Percentiles rank a stretch among this genome's conserved stretches.
phyloP scores from a whole-genome alignment of 176 grass and related monocot species.

The Saccharum spontaneum region DNA sequence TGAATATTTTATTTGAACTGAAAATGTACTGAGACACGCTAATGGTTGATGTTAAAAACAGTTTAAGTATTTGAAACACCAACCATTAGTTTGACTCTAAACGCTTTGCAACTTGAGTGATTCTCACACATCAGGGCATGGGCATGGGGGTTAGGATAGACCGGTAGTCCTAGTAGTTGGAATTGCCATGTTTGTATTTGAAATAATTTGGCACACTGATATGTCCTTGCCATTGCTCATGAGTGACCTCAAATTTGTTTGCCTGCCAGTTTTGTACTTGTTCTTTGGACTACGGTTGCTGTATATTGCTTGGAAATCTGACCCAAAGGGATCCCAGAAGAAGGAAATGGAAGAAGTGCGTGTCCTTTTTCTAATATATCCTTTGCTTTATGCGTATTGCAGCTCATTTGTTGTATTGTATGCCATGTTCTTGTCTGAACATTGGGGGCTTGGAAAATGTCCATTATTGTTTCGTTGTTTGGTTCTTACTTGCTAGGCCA shows the following conservation, averaged over 20 bases:
- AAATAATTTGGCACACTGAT: not conserved
- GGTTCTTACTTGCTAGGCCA: not conserved
- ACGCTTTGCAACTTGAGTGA: not conserved
- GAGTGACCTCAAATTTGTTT: conserved; percentile 31
- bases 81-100: not conserved
- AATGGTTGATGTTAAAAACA: not conserved
- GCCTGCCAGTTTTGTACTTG: conserved; percentile 68
- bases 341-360: conserved; percentile 92
- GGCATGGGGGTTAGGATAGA: not conserved
- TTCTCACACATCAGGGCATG: not conserved
- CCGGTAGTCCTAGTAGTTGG: not conserved
- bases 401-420: not conserved
- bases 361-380: conserved; percentile 11
- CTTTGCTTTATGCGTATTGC: not conserved
- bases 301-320: conserved; percentile 93
- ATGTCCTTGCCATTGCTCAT: conserved; percentile 4
- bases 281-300: conserved; percentile 87
- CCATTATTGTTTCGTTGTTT: not conserved
- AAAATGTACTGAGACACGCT: not conserved
- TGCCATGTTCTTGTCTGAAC: not conserved
- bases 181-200: not conserved
- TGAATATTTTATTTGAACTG: not conserved
- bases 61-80: not conserved
- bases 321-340: conserved; percentile 76
- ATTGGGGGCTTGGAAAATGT: not conserved